Base-by-base conservation (phyloP, 441 rosid species). In the Erodium trifolium region DNA sequence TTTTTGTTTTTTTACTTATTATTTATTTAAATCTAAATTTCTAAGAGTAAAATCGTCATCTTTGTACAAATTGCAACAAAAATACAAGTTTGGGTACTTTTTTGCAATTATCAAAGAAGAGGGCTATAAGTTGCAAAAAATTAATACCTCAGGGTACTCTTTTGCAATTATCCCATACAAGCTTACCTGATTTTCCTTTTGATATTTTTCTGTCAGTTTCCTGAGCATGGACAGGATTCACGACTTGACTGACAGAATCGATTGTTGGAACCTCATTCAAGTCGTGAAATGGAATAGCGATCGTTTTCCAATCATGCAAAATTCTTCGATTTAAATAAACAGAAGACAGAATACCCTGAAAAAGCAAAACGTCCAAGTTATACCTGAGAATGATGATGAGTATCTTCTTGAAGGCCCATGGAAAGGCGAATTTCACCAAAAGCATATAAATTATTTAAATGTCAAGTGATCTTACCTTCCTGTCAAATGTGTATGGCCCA, bases 261-360 rank as follows among this genome's bases (percentile, higher is more conserved):
- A 74, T 68, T 75, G 78, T 73, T 1, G 82, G 85, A 60, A 35
- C 71, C 73, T 85, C 87, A 69, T 87, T 88, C 75, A 86, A 81
- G 78, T 84, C 86, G 69, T 83, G 83, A 19, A 93, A 75, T 69
- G 96, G 95, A 79, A 93, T 59, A 43, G 89, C 72, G 75, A 83
- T 68, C 93, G 89, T 91, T 83, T 87, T 91, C 99, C 99, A 93
- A 37, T 87, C 81, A 2, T 73, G 77, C 82, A 89, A 82, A 78
- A 68, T 63, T 43, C 72, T 71, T 37, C 86, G 88, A 70, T 85
- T 87, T 31, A 93, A 76, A 78, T 79, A 88, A 73, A 88, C 92
- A 11, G 88, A 74, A 74, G 93, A 89, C 65, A 93, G 73, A 66
- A 93, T 88, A 63, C 97, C 99, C 97, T 93, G 79, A 68, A 78